phyloP scores from a whole-genome alignment of 768 basidiomycete species.

The Myochromella boudieri region DNA sequence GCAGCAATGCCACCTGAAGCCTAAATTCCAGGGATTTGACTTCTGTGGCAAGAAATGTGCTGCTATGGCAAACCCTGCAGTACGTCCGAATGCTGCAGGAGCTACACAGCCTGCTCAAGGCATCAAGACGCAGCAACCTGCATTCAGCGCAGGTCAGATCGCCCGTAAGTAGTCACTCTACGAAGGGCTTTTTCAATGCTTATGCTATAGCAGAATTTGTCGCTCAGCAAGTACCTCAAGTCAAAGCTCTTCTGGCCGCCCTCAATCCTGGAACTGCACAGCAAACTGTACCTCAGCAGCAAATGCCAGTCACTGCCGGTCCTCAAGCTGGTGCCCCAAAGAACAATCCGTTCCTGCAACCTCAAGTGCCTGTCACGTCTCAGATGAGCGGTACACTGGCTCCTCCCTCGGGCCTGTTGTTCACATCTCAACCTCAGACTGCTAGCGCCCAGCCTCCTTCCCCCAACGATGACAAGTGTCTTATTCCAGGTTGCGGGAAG shows the following conservation, averaged over 20 bases:
- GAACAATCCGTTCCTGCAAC: conserved; percentile 32
- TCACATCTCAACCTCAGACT: conserved; percentile 30
- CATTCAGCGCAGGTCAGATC: conserved; percentile 37
- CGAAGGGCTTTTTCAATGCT: neutral
- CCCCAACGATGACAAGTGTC: conserved; percentile 43
- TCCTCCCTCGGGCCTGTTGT: conserved; percentile 22
- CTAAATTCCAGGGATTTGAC: conserved; percentile 57
- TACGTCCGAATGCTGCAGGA: conserved; percentile 20
- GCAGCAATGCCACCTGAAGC: conserved; percentile 57
- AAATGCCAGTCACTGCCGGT: conserved; percentile 16
- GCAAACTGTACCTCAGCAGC: conserved; percentile 16
- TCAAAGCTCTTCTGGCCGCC: conserved; percentile 35
- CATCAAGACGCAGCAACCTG: conserved; percentile 20
- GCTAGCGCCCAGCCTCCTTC: conserved; percentile 34
- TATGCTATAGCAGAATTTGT: conserved; percentile 35
- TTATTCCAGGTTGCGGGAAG: conserved; percentile 58
- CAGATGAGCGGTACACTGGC: conserved; percentile 20
- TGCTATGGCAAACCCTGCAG: conserved; percentile 35
- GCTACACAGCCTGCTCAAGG: conserved; percentile 15
- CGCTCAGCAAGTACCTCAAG: conserved; percentile 46
- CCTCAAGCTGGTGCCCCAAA: conserved; percentile 12
- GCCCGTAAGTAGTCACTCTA: conserved; percentile 32
- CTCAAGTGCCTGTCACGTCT: neutral
- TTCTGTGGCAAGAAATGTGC: conserved; percentile 71
- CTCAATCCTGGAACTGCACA: conserved; percentile 2